phyloP scores from a whole-genome alignment of 139 green algal genomes.

The Chlorella sp. region DNA sequence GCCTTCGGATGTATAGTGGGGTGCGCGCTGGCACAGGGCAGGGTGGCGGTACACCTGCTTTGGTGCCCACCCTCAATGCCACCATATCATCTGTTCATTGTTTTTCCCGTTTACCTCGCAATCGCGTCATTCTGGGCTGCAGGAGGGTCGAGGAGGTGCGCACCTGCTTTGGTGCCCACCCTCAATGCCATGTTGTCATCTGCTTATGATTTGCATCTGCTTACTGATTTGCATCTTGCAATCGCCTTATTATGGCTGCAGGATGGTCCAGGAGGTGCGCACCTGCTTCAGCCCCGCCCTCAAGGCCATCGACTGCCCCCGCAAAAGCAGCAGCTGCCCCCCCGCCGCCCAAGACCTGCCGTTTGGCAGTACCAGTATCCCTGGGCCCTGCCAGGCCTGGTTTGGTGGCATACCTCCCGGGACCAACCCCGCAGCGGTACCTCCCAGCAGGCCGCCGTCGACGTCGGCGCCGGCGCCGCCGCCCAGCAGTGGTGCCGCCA shows the following conservation, averaged over 20 bases:
- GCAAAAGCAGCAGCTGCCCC: not conserved
- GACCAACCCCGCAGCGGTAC: not conserved
- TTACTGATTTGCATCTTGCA: too few relatives aligned
- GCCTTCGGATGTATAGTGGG: too few relatives aligned
- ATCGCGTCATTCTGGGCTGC: too few relatives aligned
- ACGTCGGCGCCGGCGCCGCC: not conserved
- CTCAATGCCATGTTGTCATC: slow-evolving; percentile 30
- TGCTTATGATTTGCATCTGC: too few relatives aligned
- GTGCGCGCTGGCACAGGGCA: too few relatives aligned
- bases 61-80: not conserved
- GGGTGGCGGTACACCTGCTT: too few relatives aligned
- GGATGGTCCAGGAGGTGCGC: not conserved
- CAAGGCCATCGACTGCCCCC: slow-evolving; percentile 24
- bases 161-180: not conserved
- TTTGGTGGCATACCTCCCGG: not conserved
- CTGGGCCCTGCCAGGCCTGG: not conserved
- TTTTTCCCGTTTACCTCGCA: too few relatives aligned
- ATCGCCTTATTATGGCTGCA: not conserved
- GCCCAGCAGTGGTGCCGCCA: not conserved
- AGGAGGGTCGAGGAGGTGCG: not conserved
- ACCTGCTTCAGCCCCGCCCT: slow-evolving; percentile 7
- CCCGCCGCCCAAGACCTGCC: not conserved
- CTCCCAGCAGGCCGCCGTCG: not conserved
- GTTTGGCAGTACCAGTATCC: not conserved
- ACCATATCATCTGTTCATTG: too few relatives aligned